phyloP scores from a whole-genome alignment of 2,329 filamentous ascomycete species.

The Phialophora verrucosa region DNA sequence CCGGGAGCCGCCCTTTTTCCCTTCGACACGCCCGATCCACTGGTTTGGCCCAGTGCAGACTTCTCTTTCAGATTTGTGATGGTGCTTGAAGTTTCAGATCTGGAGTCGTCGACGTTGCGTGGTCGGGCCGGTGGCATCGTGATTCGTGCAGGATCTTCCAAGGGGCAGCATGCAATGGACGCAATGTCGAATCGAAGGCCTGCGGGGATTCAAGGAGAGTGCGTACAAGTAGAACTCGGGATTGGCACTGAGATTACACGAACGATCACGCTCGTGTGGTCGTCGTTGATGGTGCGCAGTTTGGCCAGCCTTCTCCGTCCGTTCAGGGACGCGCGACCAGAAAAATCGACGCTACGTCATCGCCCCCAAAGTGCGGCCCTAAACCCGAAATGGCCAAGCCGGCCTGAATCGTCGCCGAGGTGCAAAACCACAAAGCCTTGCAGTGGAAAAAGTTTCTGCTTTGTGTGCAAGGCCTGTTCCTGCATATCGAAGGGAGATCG shows the following conservation, averaged over 20 bases:
- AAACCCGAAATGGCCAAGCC: neutral
- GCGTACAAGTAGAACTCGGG: neutral
- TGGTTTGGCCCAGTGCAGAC: constrained; percentile 20
- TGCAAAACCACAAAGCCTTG: neutral
- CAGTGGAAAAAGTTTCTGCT: neutral
- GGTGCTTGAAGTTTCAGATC: constrained; percentile 54
- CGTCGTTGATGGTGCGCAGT: neutral
- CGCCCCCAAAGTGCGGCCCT: constrained; percentile 1
- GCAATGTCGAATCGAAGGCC: neutral
- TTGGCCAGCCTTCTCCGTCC: neutral
- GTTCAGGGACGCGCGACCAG: constrained; percentile 15
- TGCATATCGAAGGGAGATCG: constrained; percentile 12
- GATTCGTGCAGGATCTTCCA: neutral
- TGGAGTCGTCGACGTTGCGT: constrained; percentile 53
- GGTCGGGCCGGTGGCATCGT: constrained; percentile 55
- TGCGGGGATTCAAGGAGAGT: neutral
- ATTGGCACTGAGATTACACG: neutral
- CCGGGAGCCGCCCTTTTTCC: constrained; percentile 22
- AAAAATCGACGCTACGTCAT: constrained; percentile 3
- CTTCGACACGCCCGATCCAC: constrained; percentile 31
- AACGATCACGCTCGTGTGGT: neutral
- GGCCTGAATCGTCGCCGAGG: constrained; percentile 1
- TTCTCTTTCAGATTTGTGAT: constrained; percentile 47
- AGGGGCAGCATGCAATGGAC: neutral
- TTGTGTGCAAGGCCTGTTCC: constrained; percentile 17